A percentile compares a stretch with the other conserved stretches of the same genome.
phyloP scores from a whole-genome alignment of 2,329 filamentous ascomycete species.

The Cladophialophora immunda region DNA sequence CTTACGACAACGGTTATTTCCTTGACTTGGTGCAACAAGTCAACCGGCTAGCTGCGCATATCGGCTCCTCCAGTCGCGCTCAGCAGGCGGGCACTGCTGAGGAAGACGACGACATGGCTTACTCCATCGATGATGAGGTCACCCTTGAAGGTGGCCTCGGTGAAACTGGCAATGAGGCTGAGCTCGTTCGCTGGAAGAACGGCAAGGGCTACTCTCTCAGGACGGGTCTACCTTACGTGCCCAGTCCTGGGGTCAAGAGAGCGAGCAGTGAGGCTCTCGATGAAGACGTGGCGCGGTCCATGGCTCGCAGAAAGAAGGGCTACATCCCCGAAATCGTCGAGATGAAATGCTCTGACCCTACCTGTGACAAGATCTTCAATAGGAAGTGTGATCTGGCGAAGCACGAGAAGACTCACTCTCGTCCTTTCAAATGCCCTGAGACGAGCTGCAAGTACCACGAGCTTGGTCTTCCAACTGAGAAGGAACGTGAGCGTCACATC shows the following conservation, averaged over 20 bases:
- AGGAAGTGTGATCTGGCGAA: constrained; percentile 97
- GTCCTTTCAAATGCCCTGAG: constrained; percentile 91
- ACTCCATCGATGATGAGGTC: constrained; percentile 72
- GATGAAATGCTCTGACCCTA: constrained; percentile 76
- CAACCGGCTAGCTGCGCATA: constrained; percentile 83
- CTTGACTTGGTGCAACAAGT: constrained; percentile 96
- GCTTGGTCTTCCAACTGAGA: constrained; percentile 95
- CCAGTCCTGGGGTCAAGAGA: constrained; percentile 60
- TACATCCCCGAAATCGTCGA: constrained; percentile 84
- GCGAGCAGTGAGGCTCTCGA: constrained; percentile 68
- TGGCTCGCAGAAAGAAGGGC: constrained; percentile 95
- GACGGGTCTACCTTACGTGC: constrained; percentile 71
- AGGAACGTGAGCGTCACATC: constrained; percentile 93
- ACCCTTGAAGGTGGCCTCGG: constrained; percentile 82
- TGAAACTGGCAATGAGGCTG: constrained; percentile 81
- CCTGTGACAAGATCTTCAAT: constrained; percentile 92
- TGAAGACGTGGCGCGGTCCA: constrained; percentile 87
- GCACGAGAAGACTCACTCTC: constrained; percentile 96
- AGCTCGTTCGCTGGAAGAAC: constrained; percentile 83
- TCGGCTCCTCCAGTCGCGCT: constrained; percentile 74
- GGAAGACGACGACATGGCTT: constrained; percentile 57
- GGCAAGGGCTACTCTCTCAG: constrained; percentile 81
- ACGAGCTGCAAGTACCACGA: constrained; percentile 87
- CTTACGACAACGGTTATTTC: constrained; percentile 96
- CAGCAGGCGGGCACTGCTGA: constrained; percentile 63